Conservation (phyloP, 2,329 filamentous ascomycete species). For the Colletotrichum musicola region DNA sequence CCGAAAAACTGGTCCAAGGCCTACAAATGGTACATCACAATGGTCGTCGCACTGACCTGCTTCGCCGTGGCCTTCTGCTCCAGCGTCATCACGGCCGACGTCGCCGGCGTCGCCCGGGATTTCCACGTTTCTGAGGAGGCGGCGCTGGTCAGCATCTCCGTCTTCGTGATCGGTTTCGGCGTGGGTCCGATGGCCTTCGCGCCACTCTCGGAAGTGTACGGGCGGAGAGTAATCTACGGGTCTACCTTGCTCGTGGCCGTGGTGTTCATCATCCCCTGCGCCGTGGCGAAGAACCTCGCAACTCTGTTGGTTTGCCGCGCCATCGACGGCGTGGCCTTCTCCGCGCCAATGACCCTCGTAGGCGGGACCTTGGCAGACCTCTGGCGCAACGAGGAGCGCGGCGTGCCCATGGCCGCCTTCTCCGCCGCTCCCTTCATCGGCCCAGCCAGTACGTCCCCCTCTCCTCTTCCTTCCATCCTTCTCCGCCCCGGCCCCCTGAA, state of each 20-base stretch:
- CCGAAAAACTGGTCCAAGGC: constrained; percentile 88
- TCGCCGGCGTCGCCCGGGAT: constrained; percentile 71
- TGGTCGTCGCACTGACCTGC: constrained; percentile 83
- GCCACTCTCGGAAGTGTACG: constrained; percentile 81
- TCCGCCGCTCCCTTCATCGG: constrained; percentile 86
- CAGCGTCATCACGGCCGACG: constrained; percentile 82
- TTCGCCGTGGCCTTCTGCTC: constrained; percentile 80
- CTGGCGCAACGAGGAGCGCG: constrained; percentile 87
- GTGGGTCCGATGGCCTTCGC: constrained; percentile 85
- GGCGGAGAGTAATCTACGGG: constrained; percentile 78
- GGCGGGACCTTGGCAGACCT: constrained; percentile 86
- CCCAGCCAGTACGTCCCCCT: constrained; percentile 70
- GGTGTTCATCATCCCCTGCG: constrained; percentile 84
- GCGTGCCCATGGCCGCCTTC: constrained; percentile 89
- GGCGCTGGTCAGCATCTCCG: constrained; percentile 76
- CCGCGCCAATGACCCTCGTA: constrained; percentile 87
- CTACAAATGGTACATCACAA: constrained; percentile 87
- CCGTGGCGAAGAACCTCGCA: constrained; percentile 79
- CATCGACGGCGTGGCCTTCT: constrained; percentile 87
- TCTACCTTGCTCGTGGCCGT: constrained; percentile 77
- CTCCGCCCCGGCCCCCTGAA: too few relatives aligned
- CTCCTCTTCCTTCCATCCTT: too few relatives aligned
- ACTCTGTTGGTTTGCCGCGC: constrained; percentile 82
- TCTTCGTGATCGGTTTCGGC: constrained; percentile 87
- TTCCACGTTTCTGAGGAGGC: constrained; percentile 81